Percentiles rank a stretch among this genome's conserved stretches.
phyloP scores from a whole-genome alignment of 805 yeast species.

The Wickerhamiella sorbophila region DNA sequence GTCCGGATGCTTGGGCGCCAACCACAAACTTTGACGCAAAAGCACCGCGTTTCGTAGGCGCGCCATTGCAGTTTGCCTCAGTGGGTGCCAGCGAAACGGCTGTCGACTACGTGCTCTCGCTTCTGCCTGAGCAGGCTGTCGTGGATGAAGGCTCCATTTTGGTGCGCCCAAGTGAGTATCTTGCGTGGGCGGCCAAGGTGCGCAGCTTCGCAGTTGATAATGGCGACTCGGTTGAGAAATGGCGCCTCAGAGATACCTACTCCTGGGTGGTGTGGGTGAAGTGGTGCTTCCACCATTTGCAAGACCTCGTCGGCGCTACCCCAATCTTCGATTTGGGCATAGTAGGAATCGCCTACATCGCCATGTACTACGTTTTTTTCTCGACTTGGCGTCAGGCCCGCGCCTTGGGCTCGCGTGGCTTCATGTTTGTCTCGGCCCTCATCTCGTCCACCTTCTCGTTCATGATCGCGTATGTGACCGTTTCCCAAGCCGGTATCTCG shows the following conservation, averaged over 20 bases:
- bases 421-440: slow-evolving; percentile 72
- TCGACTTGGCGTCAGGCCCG: slow-evolving; percentile 66
- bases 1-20: slow-evolving; percentile 10
- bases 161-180: slow-evolving; percentile 18
- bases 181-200: slow-evolving; percentile 20
- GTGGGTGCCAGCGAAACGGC: slow-evolving; percentile 1
- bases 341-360: slow-evolving; percentile 65
- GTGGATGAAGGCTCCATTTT: slow-evolving; percentile 27
- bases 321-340: slow-evolving; percentile 75
- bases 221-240: slow-evolving; percentile 26
- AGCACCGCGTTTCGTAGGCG: slow-evolving; percentile 15
- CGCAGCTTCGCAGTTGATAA: slow-evolving; percentile 20
- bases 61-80: slow-evolving; percentile 11
- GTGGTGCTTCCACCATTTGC: slow-evolving; percentile 23
- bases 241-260: slow-evolving; percentile 28
- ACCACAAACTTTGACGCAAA: slow-evolving; percentile 2
- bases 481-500: slow-evolving; percentile 40
- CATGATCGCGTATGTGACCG: slow-evolving; percentile 55
- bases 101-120: slow-evolving; percentile 5
- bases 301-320: slow-evolving; percentile 38
- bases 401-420: slow-evolving; percentile 65
- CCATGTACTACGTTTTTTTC: slow-evolving; percentile 74
- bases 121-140: slow-evolving; percentile 10
- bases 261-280: slow-evolving; percentile 26
- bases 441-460: slow-evolving; percentile 73